phyloP scores from a whole-genome alignment of 2,329 filamentous ascomycete species.

The Thelonectria rubi region DNA sequence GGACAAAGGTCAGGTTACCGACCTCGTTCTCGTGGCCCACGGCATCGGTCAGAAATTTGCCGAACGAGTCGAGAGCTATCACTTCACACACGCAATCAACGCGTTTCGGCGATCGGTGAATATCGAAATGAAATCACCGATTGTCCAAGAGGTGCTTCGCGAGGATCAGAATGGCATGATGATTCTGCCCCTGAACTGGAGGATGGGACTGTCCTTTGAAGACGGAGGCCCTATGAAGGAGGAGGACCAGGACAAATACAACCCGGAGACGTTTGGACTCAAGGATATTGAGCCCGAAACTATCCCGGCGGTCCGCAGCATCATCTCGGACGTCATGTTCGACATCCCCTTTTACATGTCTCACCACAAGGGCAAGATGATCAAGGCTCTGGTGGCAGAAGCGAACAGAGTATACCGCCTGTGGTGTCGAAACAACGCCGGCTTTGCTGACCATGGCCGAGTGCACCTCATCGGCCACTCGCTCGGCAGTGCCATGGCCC shows the following conservation, averaged over 20 bases:
- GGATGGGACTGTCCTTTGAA: conserved; percentile 86
- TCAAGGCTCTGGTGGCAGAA: conserved; percentile 85
- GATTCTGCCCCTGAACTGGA: conserved; percentile 95
- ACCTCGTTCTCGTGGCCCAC: conserved; percentile 90
- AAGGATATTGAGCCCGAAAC: conserved; percentile 93
- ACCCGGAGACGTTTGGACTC: conserved; percentile 68
- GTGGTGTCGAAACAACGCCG: conserved; percentile 94
- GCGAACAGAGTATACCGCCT: conserved; percentile 95
- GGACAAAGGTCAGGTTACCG: conserved; percentile 76
- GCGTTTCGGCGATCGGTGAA: conserved; percentile 87
- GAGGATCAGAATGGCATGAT: conserved; percentile 88
- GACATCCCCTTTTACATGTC: conserved; percentile 99
- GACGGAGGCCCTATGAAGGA: conserved; percentile 72
- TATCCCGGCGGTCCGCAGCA: conserved; percentile 88
- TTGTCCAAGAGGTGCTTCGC: conserved; percentile 79
- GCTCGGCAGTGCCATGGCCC: conserved; percentile 90
- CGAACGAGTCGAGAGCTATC: conserved; percentile 92
- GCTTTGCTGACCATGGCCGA: conserved; percentile 80
- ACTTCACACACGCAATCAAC: conserved; percentile 97
- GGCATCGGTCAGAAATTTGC: conserved; percentile 97
- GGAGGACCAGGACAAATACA: conserved; percentile 61
- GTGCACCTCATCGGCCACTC: conserved; percentile 95
- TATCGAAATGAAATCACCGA: conserved; percentile 77
- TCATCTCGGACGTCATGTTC: conserved; percentile 98
- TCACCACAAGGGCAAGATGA: conserved; percentile 95